Conservation (phyloP, 495 filamentous ascomycete species). For the Penicillium mononematosum region DNA sequence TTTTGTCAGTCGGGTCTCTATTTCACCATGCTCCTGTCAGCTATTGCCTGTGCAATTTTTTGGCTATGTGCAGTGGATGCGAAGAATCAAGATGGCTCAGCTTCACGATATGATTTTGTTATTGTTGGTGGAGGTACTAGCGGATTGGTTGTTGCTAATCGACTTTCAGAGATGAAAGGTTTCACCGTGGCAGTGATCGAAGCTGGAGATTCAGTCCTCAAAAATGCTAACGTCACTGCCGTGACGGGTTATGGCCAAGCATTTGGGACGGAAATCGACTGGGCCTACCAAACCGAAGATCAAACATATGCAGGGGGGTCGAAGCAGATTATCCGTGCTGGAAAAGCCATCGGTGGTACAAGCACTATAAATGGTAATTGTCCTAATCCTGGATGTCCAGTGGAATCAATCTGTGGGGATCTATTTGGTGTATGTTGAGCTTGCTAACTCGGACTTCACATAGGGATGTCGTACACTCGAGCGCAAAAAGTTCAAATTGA, state of each 20-base stretch:
- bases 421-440: background rate
- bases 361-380: conserved; percentile 50
- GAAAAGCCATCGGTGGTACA: conserved; percentile 53
- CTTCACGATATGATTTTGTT: conserved; percentile 37
- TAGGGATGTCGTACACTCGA: conserved; percentile 50
- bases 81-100: conserved; percentile 6
- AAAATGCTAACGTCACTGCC: conserved; percentile 52
- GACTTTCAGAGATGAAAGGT: conserved; percentile 46
- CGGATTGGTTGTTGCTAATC: conserved; percentile 51
- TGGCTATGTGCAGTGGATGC: conserved; percentile 16
- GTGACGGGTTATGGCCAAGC: conserved; percentile 35
- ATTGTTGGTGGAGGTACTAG: conserved; percentile 53
- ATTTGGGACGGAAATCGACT: conserved; percentile 49
- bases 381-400: too few relatives aligned
- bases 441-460: background rate
- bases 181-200: conserved; percentile 53
- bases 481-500: conserved; percentile 44
- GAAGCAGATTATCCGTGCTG: conserved; percentile 43
- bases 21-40: background rate
- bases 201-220: conserved; percentile 48
- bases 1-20: too few relatives aligned
- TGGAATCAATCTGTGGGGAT: too few relatives aligned
- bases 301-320: conserved; percentile 39
- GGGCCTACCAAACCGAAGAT: conserved; percentile 47
- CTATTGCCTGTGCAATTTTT: conserved; percentile 5